Base-by-base conservation (phyloP, 352 stramenopile genomes). In the Globisporangium alternatum region DNA sequence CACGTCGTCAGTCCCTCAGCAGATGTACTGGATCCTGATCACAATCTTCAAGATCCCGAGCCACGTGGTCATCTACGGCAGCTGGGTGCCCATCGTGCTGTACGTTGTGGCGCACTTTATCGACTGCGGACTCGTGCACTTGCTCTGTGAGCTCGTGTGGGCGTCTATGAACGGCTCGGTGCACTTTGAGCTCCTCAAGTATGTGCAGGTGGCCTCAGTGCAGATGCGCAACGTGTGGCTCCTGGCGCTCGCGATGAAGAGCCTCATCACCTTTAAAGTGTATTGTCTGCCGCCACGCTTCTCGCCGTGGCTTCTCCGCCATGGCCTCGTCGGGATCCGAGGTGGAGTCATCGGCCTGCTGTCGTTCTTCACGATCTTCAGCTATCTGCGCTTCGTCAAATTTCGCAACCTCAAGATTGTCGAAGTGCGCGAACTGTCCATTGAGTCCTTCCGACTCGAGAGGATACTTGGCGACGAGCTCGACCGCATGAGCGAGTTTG, bases 31-130 rank as follows among this genome's bases (percentile, higher is more conserved):
- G 21, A 62, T 64, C 1, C 61, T 37, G 30, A 1, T 28, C n/a
- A 69, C 52, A 8, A 22, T 68, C 4, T 53, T 65, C 19, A 62
- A 55, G 28, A 66, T 72, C 22, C 62, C 62, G 31, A 58, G 52
- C 21, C 66, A 72, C 19, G 55, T 72, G 5, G 35, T 69, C n/a
- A 51, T 72, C 37, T 72, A 72, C 30, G 56, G 66, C 13, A 66
- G 61, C 31, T 72, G 66, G 66, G 30, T 72, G 12, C 66, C 61
- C 10, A 33, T 69, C 25, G 9, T 65, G 0, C 45, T 52, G 19
- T 72, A 72, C 49, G 35, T 31, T 21, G 0, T 43, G 8, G 66
- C 66, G n/a, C 57, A 69, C 39, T 61, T 66, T 2, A 51, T 72
- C 19, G 62, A 69, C 41, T 56, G 43, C 2, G 35, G 52, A 0